Evolutionary conservation across 768 basidiomycete genomes (phyloP).

Genomic region (Daedalea quercina): DNA sequence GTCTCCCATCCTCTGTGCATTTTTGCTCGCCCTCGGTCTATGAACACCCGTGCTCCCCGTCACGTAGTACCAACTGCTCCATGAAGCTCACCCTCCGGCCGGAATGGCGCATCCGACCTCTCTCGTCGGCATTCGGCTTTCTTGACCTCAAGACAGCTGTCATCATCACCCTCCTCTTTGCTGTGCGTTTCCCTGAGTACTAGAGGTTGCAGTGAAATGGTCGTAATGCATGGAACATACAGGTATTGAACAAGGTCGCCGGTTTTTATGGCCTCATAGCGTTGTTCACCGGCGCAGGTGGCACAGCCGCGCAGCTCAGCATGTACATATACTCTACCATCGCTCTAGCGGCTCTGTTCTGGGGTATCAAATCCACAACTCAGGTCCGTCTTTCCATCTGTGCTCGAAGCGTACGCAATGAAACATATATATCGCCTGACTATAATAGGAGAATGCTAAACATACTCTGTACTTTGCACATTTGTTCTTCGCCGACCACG

Average conservation of each 20-base stretch:
- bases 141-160: conserved; percentile 95
- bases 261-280: conserved; percentile 96
- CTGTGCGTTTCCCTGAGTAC: conserved; percentile 44
- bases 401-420: conserved; percentile 2
- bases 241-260: conserved; percentile 96
- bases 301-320: conserved; percentile 87
- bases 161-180: conserved; percentile 81
- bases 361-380: conserved; percentile 85
- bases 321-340: conserved; percentile 90
- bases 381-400: conserved; percentile 48
- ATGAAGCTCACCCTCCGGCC: conserved; percentile 75
- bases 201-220: neutral
- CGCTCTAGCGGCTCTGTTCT: conserved; percentile 71
- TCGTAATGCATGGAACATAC: neutral
- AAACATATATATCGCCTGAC: neutral
- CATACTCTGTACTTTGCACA: conserved; percentile 87
- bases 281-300: conserved; percentile 82
- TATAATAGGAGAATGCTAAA: conserved; percentile 74
- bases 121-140: conserved; percentile 77
- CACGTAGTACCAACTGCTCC: conserved; percentile 1
- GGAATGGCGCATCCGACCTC: conserved; percentile 78
- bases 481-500: conserved; percentile 86
- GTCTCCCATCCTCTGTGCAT: neutral
- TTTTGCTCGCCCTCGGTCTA: neutral
- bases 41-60: conserved; percentile 1